These are phyloP conservation scores for Gonapodya sp. DNA, from an alignment of 192 early-diverging fungal genomes.

Conservation along the genomic window DNA sequence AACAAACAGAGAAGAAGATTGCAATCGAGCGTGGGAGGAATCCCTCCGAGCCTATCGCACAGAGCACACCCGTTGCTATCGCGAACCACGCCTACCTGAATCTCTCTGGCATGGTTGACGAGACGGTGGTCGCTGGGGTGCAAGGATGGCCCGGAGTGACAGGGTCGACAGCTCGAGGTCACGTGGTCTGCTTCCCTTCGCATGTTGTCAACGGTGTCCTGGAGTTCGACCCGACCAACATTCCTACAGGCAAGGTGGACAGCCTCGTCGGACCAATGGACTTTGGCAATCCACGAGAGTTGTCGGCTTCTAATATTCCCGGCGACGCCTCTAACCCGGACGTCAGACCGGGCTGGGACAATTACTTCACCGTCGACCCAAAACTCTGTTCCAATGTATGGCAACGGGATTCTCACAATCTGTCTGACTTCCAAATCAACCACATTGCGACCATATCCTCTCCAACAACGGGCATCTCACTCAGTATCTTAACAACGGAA, in stretches of 20 bases:
- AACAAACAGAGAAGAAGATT: conserved; percentile 25
- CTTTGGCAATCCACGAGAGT: conserved; percentile 18
- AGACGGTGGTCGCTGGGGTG: conserved; percentile 26
- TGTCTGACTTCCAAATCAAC: conserved; percentile 12
- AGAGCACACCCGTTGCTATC: conserved; percentile 57
- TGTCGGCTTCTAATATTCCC: conserved; percentile 37
- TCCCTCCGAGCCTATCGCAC: conserved; percentile 27
- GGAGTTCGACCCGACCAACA: conserved; percentile 37
- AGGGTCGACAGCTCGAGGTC: conserved; percentile 20
- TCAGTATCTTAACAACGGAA: conserved; percentile 58
- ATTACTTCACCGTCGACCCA: conserved; percentile 49
- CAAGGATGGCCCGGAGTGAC: background rate
- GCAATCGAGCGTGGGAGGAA: conserved; percentile 40
- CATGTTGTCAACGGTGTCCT: conserved; percentile 36
- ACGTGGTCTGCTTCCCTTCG: conserved; percentile 35
- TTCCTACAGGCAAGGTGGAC: conserved; percentile 63
- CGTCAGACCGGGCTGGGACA: conserved; percentile 67
- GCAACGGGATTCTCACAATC: background rate
- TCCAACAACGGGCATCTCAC: conserved; percentile 43
- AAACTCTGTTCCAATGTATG: conserved; percentile 14
- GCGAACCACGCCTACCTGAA: conserved; percentile 89
- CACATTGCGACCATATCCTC: conserved; percentile 36
- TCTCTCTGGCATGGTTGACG: conserved; percentile 55
- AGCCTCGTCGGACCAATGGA: conserved; percentile 23
- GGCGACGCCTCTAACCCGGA: conserved; percentile 39